Percentiles rank a stretch among this genome's conserved stretches.
Conservation (phyloP, 352 stramenopile species). For the Pythium dissotocum region DNA sequence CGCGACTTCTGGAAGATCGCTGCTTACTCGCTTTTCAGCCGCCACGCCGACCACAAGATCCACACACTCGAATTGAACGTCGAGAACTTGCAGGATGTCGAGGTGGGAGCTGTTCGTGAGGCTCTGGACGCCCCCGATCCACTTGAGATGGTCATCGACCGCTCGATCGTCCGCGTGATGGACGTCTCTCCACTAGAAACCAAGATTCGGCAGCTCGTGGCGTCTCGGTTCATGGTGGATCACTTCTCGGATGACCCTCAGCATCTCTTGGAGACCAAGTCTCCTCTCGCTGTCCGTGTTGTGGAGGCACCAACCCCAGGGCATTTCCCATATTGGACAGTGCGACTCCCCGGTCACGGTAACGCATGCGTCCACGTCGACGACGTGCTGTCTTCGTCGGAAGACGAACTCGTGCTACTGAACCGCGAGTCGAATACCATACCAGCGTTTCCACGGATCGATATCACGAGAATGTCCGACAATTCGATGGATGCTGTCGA, state of each 20-base stretch:
- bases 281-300: neutral
- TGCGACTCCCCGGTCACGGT: neutral
- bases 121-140: neutral
- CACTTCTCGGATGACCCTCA: neutral
- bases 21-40: constrained; percentile 4
- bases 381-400: neutral
- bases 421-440: neutral
- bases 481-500: neutral
- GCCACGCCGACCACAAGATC: neutral
- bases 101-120: neutral
- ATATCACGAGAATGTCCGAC: neutral
- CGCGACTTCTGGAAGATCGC: neutral
- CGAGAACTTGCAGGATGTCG: neutral
- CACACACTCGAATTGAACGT: neutral
- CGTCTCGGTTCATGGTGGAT: neutral
- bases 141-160: too few species aligned
- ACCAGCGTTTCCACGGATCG: neutral
- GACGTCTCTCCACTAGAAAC: too few species aligned
- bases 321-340: neutral
- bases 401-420: neutral
- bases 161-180: too few species aligned
- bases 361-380: neutral
- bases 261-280: neutral
- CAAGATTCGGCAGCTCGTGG: neutral
- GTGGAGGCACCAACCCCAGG: neutral